phyloP scores from a whole-genome alignment of 1,284 basidiomycete genomes.

The Papiliotrema nemorosa region DNA sequence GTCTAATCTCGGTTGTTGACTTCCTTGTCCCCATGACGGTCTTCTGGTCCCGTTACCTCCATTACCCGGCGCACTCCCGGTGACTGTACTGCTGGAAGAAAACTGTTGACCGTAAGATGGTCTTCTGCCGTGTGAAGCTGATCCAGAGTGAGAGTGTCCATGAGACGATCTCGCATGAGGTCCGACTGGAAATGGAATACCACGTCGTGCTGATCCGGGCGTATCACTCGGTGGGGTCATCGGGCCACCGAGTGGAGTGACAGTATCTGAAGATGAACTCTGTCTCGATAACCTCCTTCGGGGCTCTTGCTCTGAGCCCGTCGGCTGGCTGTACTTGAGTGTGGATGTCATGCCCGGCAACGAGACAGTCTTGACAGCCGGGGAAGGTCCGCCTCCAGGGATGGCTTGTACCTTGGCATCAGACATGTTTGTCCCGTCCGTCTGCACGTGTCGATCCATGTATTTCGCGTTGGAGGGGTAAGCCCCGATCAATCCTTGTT shows the following conservation, averaged over 20 bases:
- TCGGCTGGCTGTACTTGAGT: background rate
- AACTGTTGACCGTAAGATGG: background rate
- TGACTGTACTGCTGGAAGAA: background rate
- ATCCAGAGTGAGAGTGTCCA: background rate
- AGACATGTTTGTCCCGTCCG: slow-evolving; percentile 17
- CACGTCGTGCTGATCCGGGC: background rate
- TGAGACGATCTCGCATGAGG: background rate
- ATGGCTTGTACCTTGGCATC: slow-evolving; percentile 36
- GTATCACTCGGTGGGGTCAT: background rate
- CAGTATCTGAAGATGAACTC: slow-evolving; percentile 2
- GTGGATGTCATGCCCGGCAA: slow-evolving; percentile 1
- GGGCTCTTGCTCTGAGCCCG: too few species aligned
- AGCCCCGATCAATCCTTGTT: background rate
- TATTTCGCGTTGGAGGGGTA: slow-evolving; percentile 18
- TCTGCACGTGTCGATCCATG: slow-evolving; percentile 34
- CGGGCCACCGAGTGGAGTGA: background rate
- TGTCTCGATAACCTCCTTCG: background rate
- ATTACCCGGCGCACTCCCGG: too few species aligned
- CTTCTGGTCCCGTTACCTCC: too few species aligned
- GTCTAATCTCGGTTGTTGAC: background rate
- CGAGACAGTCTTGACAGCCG: slow-evolving; percentile 15
- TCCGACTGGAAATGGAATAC: slow-evolving; percentile 5
- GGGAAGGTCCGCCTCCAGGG: slow-evolving; percentile 17
- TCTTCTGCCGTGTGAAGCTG: background rate
- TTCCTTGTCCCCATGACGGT: background rate